Base-by-base conservation (phyloP, 1,284 basidiomycete species). In the Ganoderma sp. region DNA sequence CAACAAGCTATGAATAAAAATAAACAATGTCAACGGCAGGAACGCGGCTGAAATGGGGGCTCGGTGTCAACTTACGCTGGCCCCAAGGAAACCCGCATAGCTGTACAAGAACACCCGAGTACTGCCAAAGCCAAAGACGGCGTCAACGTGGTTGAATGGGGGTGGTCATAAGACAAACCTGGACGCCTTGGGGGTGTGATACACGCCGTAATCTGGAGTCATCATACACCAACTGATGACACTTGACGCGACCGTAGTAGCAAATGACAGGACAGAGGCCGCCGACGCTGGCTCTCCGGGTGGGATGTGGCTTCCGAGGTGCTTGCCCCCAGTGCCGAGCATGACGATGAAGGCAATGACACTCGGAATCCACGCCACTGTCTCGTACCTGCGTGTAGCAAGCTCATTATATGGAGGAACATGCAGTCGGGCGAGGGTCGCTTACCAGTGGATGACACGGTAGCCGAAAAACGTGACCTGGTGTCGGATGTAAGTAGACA, bases 361-460 rank as follows among this genome's bases (percentile, higher is more conserved):
- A 69, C 90, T 88, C 9, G 91, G 91, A 9, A 92, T 79, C 88
- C 90, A 93, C 2, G 88, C 85, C 48, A 87, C 77, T 39, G 83
- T 86, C 74, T 92, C 90, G 70, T 89, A 84, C 75, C 79, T 81
- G 37, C 17, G 9, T 52, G 50, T 17, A n/a, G 48, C 25, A 48
- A 48, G 45, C 41, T 4, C 14, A 10, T 17, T 14, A 19, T 32
- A 52, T 48, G n/a, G 57, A 3, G 5, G 25, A 2, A 39, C 37
- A 39, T 28, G 48, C 2, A 19, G 9, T 9, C 10, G 9, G 28
- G 22, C 8, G 42, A 64, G n/a, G 59, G 39, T 52, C 60, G 65
- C 75, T 17, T 37, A 88, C 85, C 82, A 85, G 73, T 90, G 87
- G 17, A 93, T 79, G 17, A 92, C 84, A 28, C 81, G 82, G 75